Conservation (phyloP, 768 basidiomycete genomes). For the Lentinula edodes region DNA sequence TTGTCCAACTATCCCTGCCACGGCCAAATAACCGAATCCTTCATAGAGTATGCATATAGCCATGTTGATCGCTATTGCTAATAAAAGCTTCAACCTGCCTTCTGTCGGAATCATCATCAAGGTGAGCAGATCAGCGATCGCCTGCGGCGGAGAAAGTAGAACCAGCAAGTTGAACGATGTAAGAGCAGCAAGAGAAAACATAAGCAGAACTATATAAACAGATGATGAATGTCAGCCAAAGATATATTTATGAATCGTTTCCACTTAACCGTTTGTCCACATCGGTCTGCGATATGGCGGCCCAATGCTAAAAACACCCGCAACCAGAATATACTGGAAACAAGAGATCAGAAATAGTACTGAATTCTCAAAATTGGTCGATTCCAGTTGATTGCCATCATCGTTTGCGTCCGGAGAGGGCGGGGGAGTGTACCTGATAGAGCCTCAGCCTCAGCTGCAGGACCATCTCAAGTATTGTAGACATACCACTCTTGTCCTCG, state of each 20-base stretch:
- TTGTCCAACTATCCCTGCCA: conserved; percentile 50
- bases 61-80: conserved; percentile 66
- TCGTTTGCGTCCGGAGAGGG: conserved; percentile 36
- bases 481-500: conserved; percentile 76
- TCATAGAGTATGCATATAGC: conserved; percentile 71
- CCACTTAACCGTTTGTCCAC: conserved; percentile 81
- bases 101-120: conserved; percentile 68
- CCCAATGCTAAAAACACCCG: conserved; percentile 96
- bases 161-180: conserved; percentile 72
- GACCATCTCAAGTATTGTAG: not conserved
- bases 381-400: conserved; percentile 67
- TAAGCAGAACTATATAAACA: conserved; percentile 58
- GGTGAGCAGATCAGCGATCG: conserved; percentile 58
- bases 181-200: conserved; percentile 68
- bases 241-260: not conserved
- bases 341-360: conserved; percentile 90
- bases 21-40: conserved; percentile 56
- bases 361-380: conserved; percentile 89
- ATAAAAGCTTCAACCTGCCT: conserved; percentile 66
- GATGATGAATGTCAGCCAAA: not conserved
- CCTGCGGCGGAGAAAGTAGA: conserved; percentile 63
- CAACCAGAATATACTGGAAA: conserved; percentile 97
- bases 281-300: conserved; percentile 94
- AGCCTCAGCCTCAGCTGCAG: not conserved
- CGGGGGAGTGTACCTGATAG: conserved; percentile 75